phyloP scores from a whole-genome alignment of 306 rosid genomes.

The Ceratonia siliqua region DNA sequence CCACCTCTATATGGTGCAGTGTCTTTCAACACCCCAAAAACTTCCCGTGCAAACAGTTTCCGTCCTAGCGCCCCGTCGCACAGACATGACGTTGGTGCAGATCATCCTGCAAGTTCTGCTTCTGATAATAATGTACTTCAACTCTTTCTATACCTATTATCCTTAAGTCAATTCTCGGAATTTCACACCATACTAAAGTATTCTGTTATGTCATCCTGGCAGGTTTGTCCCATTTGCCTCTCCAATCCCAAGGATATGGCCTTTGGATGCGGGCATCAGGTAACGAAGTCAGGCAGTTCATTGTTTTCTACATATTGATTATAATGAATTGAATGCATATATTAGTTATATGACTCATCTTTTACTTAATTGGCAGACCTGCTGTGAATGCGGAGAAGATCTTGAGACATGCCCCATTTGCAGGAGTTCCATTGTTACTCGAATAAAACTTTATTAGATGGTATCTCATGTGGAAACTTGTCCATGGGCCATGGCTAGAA shows the following conservation, averaged over 20 bases:
- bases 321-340: constrained; percentile 3
- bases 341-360: neutral
- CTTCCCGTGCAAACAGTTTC: constrained; percentile 51
- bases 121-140: constrained; percentile 66
- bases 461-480: constrained; percentile 17
- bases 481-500: constrained; percentile 22
- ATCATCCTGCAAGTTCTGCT: constrained; percentile 52
- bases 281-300: constrained; percentile 31
- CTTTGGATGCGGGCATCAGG: constrained; percentile 98
- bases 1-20: constrained; percentile 79
- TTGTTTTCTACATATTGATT: constrained; percentile 1
- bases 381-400: constrained; percentile 84
- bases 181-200: neutral
- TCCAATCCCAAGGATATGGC: constrained; percentile 75
- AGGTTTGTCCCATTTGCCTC: constrained; percentile 87
- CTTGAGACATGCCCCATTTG: constrained; percentile 86
- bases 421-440: constrained; percentile 63
- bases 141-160: neutral
- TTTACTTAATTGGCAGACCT: constrained; percentile 61
- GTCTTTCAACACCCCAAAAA: constrained; percentile 51
- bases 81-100: constrained; percentile 29
- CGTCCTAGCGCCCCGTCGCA: constrained; percentile 62
- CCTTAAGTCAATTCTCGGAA: neutral
- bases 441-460: constrained; percentile 75
- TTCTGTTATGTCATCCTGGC: constrained; percentile 32